These are phyloP conservation scores for Gryganskiella cystojenkinii DNA, from an alignment of 192 early-diverging fungal species.

Conservation along the genomic window DNA sequence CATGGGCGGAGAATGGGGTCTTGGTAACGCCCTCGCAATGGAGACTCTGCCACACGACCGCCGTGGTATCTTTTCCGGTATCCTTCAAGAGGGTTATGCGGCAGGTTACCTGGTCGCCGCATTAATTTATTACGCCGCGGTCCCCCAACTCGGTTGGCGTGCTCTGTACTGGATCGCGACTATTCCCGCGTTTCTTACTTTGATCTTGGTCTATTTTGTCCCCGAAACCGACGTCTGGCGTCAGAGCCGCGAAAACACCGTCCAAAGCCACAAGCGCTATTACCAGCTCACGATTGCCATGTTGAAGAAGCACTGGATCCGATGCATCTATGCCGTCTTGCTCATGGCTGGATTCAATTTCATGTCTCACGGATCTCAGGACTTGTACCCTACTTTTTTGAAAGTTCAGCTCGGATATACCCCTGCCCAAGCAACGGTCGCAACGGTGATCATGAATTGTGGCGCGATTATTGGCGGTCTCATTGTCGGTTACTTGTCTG, in stretches of 20 bases:
- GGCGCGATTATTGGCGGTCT: constrained; percentile 79
- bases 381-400: constrained; percentile 79
- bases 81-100: constrained; percentile 80
- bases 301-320: constrained; percentile 64
- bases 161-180: constrained; percentile 76
- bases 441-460: constrained; percentile 67
- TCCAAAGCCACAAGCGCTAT: constrained; percentile 24
- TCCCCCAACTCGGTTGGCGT: constrained; percentile 71
- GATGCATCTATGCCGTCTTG: constrained; percentile 61
- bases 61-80: constrained; percentile 80
- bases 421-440: constrained; percentile 62
- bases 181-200: constrained; percentile 65
- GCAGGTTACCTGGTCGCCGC: constrained; percentile 74
- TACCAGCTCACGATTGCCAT: constrained; percentile 21
- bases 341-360: constrained; percentile 80
- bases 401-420: constrained; percentile 67
- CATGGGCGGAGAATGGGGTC: constrained; percentile 83
- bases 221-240: constrained; percentile 70
- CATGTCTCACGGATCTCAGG: constrained; percentile 72
- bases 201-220: constrained; percentile 69
- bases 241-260: constrained; percentile 44
- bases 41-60: constrained; percentile 73
- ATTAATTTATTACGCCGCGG: constrained; percentile 65
- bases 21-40: constrained; percentile 77
- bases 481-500: constrained; percentile 74